Base-by-base conservation (phyloP, 192 early-diverging fungal species). In the Linnemannia elongata region DNA sequence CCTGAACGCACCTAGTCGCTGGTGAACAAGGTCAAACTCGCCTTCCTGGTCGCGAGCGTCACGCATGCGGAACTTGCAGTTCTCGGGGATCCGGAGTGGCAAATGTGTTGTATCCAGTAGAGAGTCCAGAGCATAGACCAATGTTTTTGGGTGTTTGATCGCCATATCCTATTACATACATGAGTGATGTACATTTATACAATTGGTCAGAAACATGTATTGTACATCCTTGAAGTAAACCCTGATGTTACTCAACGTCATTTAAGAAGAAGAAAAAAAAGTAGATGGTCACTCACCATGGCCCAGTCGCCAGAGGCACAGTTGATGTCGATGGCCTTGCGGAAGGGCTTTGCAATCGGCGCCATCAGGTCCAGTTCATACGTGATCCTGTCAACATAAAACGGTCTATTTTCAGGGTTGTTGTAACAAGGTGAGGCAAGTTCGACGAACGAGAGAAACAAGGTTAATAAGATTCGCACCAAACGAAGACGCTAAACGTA, bases 11-110 rank as follows among this genome's bases (percentile, higher is more conserved):
- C 85, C 85, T 10, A 87, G 39, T 27, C 79, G 79, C 70, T 87
- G 85, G 60, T 87, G 85, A 3, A 87, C 85, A 7, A 87, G 76
- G 75, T 87, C 85, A 60, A 87, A 87, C 18, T 87, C 85, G 36
- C 85, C 85, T 10, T 87, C 85, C 54, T 87, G 85, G 55, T 81
- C 79, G 8, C 78, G 75, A 20, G 81, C 85, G 60, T 87, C 85
- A 24, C 85, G 41, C 75, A 81, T 78, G 9, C 80, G 69, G 76
- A 87, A 87, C 54, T 87, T 87, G 76, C 79, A 81, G 41, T 87
- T 87, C 49, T 87, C 85, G 33, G 85, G 85, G 10, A 81, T 78
- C 18, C 85, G 75, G 9, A 76, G 18, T 6, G 85, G 85, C 0
- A 87, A 54, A 38, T 81, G 69, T 33, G 75, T 17, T 0, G 68